phyloP scores from a whole-genome alignment of 768 basidiomycete species.

The Leucogyrophana mollusca region DNA sequence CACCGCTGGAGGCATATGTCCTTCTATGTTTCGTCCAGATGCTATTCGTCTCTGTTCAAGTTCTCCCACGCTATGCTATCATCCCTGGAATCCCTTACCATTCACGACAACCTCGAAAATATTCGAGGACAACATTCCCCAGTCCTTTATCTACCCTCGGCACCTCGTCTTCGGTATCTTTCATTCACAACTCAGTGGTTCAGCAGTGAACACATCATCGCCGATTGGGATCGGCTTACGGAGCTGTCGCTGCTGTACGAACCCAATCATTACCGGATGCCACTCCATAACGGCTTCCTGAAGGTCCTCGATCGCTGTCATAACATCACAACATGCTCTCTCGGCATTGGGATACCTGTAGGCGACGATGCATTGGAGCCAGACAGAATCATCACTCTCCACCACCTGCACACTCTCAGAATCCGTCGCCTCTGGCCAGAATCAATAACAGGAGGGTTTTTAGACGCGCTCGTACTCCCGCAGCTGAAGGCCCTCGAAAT shows the following conservation, averaged over 20 bases:
- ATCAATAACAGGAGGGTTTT: slow-evolving; percentile 13
- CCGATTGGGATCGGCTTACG: slow-evolving; percentile 23
- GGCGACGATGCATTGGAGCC: background rate
- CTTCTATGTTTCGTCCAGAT: slow-evolving; percentile 26
- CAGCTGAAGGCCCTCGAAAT: slow-evolving; percentile 18
- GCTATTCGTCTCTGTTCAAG: slow-evolving; percentile 14
- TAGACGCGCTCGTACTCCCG: slow-evolving; percentile 21
- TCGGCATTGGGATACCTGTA: slow-evolving; percentile 15
- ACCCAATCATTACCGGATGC: slow-evolving; percentile 13
- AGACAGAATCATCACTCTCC: slow-evolving; percentile 13
- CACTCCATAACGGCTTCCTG: slow-evolving; percentile 6
- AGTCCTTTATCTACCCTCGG: slow-evolving; percentile 16
- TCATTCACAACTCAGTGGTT: slow-evolving; percentile 21
- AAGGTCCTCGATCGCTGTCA: slow-evolving; percentile 10
- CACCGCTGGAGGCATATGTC: slow-evolving; percentile 22
- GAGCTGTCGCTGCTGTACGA: slow-evolving; percentile 22
- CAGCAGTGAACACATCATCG: slow-evolving; percentile 10
- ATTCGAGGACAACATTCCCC: slow-evolving; percentile 18
- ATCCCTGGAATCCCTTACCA: slow-evolving; percentile 19
- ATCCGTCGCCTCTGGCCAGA: slow-evolving; percentile 20
- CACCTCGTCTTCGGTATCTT: slow-evolving; percentile 16
- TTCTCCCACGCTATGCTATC: slow-evolving; percentile 21
- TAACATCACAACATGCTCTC: slow-evolving; percentile 21
- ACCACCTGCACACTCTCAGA: slow-evolving; percentile 18
- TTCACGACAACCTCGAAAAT: slow-evolving; percentile 29